These are phyloP conservation scores for Filosporella fistucella DNA, from an alignment of 495 filamentous ascomycete genomes.

Conservation along the genomic window DNA sequence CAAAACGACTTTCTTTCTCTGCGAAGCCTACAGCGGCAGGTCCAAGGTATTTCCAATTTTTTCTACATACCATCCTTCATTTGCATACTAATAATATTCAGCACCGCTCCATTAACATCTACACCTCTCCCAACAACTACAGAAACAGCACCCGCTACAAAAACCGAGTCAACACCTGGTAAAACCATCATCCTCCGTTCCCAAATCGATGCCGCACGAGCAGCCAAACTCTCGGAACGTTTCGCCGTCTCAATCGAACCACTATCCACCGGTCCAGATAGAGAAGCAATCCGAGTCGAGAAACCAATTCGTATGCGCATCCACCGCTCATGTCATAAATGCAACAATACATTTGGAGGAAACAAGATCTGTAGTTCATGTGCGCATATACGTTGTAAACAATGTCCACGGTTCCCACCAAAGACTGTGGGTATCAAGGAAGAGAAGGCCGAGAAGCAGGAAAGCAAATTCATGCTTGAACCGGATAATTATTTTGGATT, in stretches of 20 bases:
- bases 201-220: conserved; percentile 23
- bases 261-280: conserved; percentile 7
- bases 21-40: conserved; percentile 21
- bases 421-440: conserved; percentile 11
- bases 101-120: not conserved
- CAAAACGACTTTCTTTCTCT: conserved; percentile 31
- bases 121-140: not conserved
- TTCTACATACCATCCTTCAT: too few relatives aligned
- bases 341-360: conserved; percentile 65
- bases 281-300: conserved; percentile 54
- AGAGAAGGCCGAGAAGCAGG: conserved; percentile 10
- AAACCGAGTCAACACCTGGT: too few relatives aligned
- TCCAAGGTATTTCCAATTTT: conserved; percentile 36
- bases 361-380: conserved; percentile 69
- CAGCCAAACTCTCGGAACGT: conserved; percentile 17
- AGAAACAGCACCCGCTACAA: conserved; percentile 8
- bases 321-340: conserved; percentile 76
- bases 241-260: conserved; percentile 21
- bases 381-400: conserved; percentile 72
- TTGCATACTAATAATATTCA: too few relatives aligned
- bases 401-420: conserved; percentile 59
- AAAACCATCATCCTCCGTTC: conserved; percentile 17
- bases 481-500: conserved; percentile 23
- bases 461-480: conserved; percentile 14
- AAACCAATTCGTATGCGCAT: conserved; percentile 91